Evolutionary conservation across 345 rosid species (phyloP).

Genomic region (Microcos paniculata): DNA sequence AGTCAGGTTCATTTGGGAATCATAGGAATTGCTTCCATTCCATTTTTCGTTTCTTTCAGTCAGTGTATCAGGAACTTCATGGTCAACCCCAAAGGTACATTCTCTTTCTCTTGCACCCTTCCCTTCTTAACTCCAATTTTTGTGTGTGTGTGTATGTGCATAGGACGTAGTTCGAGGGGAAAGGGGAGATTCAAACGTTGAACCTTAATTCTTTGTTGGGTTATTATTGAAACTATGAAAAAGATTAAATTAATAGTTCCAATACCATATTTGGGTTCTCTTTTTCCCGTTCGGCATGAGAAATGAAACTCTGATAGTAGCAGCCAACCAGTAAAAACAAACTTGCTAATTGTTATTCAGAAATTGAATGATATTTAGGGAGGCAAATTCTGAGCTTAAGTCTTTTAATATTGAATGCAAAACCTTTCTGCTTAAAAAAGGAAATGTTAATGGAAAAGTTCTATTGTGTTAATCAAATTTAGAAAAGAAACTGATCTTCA

Average conservation of each 20-base stretch:
- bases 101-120: not conserved
- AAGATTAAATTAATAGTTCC: not conserved
- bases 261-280: not conserved
- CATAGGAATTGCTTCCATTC: constrained; percentile 38
- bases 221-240: not conserved
- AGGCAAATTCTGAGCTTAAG: not conserved
- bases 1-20: constrained; percentile 25
- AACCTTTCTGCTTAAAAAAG: not conserved
- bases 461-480: not conserved
- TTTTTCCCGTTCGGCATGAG: not conserved
- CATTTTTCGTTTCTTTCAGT: not conserved
- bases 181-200: not conserved
- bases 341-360: not conserved
- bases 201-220: not conserved
- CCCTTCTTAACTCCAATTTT: not conserved
- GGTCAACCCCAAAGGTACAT: constrained; percentile 39
- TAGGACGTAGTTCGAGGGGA: not conserved
- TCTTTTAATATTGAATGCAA: not conserved
- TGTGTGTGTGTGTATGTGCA: not conserved
- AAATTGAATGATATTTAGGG: not conserved
- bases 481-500: not conserved
- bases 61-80: constrained; percentile 27
- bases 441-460: not conserved
- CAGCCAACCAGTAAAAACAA: not conserved
- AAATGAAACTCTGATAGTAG: not conserved